phyloP scores from a whole-genome alignment of 495 filamentous ascomycete genomes.

The Penicillium simplicissimum region DNA sequence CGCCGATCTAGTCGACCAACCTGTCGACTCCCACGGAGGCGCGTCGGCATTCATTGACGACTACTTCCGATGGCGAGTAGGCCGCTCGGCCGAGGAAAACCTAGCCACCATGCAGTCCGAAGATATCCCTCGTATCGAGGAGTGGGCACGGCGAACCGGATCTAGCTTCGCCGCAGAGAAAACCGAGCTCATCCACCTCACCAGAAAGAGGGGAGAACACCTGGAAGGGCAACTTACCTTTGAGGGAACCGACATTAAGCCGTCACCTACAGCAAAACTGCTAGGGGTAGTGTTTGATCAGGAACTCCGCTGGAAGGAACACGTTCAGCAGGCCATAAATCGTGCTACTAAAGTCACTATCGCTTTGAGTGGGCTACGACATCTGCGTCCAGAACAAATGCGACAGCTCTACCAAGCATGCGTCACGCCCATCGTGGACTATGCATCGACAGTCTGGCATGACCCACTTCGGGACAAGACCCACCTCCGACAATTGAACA shows the following conservation, averaged over 20 bases:
- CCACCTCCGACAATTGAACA: slow-evolving; percentile 12
- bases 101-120: slow-evolving; percentile 13
- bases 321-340: slow-evolving; percentile 2
- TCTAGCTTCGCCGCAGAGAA: slow-evolving; percentile 27
- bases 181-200: slow-evolving; percentile 31
- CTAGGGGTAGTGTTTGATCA: slow-evolving; percentile 9
- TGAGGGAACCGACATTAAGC: neutral
- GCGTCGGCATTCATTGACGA: slow-evolving; percentile 30
- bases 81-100: slow-evolving; percentile 22
- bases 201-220: slow-evolving; percentile 12
- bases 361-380: slow-evolving; percentile 7
- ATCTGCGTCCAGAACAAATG: slow-evolving; percentile 13
- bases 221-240: neutral
- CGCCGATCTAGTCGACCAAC: slow-evolving; percentile 26
- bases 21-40: slow-evolving; percentile 20
- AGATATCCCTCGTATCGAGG: slow-evolving; percentile 22
- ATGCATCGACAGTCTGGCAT: slow-evolving; percentile 12
- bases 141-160: slow-evolving; percentile 18
- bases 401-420: slow-evolving; percentile 14
- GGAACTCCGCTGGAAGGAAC: slow-evolving; percentile 2
- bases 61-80: slow-evolving; percentile 26
- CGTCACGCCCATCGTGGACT: slow-evolving; percentile 10
- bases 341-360: slow-evolving; percentile 5
- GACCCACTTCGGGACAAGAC: slow-evolving; percentile 15
- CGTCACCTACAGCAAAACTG: slow-evolving; percentile 1